phyloP scores from a whole-genome alignment of 2,329 filamentous ascomycete genomes.

The Periconia digitata region DNA sequence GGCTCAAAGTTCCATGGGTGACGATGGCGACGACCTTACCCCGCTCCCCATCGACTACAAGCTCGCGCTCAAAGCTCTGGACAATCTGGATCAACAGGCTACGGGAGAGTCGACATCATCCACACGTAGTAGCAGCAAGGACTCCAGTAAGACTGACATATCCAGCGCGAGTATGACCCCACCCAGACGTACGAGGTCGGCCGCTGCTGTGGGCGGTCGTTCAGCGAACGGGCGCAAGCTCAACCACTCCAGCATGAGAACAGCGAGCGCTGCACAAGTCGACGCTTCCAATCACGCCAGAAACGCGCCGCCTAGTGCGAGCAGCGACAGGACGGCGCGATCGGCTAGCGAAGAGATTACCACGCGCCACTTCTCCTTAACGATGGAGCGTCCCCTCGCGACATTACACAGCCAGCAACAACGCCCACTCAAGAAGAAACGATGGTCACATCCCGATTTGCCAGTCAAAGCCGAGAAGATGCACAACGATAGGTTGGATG shows the following conservation, averaged over 20 bases:
- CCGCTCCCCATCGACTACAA: slow-evolving; percentile 45
- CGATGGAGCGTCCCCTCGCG: slow-evolving; percentile 18
- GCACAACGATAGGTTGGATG: slow-evolving; percentile 37
- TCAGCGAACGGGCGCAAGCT: slow-evolving; percentile 29
- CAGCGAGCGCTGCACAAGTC: not conserved
- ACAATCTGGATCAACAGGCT: slow-evolving; percentile 15
- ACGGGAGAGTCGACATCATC: slow-evolving; percentile 12
- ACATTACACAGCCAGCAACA: slow-evolving; percentile 33
- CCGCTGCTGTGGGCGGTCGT: slow-evolving; percentile 31
- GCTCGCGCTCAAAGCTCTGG: slow-evolving; percentile 38
- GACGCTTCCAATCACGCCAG: not conserved
- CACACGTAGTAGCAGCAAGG: slow-evolving; percentile 18
- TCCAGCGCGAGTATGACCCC: slow-evolving; percentile 21
- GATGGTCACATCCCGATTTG: slow-evolving; percentile 44
- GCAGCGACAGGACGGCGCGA: slow-evolving; percentile 22
- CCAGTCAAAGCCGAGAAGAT: slow-evolving; percentile 41
- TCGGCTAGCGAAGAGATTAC: slow-evolving; percentile 34
- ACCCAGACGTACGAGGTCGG: slow-evolving; percentile 29
- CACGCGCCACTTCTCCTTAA: slow-evolving; percentile 31
- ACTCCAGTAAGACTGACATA: slow-evolving; percentile 19
- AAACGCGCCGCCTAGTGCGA: not conserved
- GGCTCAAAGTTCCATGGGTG: slow-evolving; percentile 35
- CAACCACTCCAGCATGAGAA: slow-evolving; percentile 16
- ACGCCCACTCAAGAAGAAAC: slow-evolving; percentile 38
- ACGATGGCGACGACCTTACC: slow-evolving; percentile 36